A percentile compares a stretch with the other conserved stretches of the same genome.
Conservation (phyloP, 2,329 filamentous ascomycete species). For the Cladosporium velox region DNA sequence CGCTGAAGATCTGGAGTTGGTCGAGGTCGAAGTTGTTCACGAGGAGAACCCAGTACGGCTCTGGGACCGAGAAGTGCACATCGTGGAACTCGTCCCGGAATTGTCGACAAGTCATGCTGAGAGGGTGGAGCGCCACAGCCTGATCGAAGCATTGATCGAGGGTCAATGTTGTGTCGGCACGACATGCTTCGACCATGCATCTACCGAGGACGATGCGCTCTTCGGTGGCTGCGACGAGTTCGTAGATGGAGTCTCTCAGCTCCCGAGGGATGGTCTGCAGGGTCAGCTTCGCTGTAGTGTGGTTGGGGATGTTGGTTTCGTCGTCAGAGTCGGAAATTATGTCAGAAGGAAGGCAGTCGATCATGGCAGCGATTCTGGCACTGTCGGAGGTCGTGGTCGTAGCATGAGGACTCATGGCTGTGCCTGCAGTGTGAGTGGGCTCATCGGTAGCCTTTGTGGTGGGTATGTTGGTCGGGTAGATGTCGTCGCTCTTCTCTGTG, state of each 20-base stretch:
- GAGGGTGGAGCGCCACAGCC: not conserved
- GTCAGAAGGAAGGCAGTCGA: not conserved
- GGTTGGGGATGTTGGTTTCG: not conserved
- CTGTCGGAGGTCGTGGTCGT: not conserved
- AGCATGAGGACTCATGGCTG: too few relatives aligned
- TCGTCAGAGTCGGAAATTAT: not conserved
- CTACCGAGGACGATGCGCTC: not conserved
- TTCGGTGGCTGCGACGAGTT: not conserved
- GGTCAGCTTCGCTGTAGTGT: not conserved
- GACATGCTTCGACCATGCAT: not conserved
- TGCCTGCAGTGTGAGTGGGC: not conserved
- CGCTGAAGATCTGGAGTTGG: not conserved
- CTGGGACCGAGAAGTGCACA: not conserved
- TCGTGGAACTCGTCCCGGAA: not conserved
- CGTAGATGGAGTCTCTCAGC: not conserved
- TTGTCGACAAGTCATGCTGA: slow-evolving; percentile 2
- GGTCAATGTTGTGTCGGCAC: not conserved
- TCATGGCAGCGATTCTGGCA: too few relatives aligned
- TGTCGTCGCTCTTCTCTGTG: not conserved
- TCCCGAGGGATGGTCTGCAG: not conserved
- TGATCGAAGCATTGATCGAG: not conserved
- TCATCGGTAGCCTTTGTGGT: not conserved
- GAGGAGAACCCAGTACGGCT: not conserved
- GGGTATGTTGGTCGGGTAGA: too few relatives aligned
- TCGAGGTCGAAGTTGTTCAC: slow-evolving; percentile 4